These are phyloP conservation scores for Cryptococcus sp. DNA, from an alignment of 1,284 basidiomycete species.

Conservation along the genomic window DNA sequence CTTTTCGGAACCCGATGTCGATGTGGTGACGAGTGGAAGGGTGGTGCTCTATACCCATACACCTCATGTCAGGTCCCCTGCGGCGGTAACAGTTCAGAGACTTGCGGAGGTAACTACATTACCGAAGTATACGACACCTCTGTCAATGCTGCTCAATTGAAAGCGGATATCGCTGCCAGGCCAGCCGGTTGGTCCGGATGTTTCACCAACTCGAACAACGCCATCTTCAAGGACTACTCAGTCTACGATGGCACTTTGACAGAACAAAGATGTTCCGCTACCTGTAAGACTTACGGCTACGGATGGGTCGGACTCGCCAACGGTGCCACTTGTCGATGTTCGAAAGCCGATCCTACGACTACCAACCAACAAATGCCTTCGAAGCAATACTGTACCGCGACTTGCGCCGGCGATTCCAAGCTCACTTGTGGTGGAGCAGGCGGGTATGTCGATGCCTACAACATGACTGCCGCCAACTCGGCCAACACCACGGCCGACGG, in stretches of 20 bases:
- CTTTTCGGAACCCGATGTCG: conserved; percentile 1
- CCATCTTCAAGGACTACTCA: conserved; percentile 17
- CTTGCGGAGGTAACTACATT: conserved; percentile 20
- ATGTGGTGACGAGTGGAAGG: background rate
- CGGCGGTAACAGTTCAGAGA: conserved; percentile 18
- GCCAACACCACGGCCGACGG: background rate
- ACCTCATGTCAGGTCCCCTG: conserved; percentile 12
- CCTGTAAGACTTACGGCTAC: conserved; percentile 21
- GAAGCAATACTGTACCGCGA: background rate
- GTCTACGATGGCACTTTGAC: conserved; percentile 18
- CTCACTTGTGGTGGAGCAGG: conserved; percentile 4
- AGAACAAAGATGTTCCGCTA: conserved; percentile 15
- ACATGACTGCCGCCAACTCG: background rate
- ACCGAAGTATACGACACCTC: conserved; percentile 1
- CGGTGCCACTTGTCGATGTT: background rate
- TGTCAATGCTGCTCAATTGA: background rate
- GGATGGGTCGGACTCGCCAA: conserved; percentile 2
- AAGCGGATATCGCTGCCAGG: conserved; percentile 1
- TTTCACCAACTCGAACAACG: conserved; percentile 12
- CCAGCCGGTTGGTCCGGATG: conserved; percentile 9
- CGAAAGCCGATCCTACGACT: background rate
- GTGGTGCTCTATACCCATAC: background rate
- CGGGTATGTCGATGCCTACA: conserved; percentile 5
- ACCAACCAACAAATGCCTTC: background rate
- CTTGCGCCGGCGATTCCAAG: background rate